phyloP scores from a whole-genome alignment of 805 yeast species.

The Pichia cabralensis region DNA sequence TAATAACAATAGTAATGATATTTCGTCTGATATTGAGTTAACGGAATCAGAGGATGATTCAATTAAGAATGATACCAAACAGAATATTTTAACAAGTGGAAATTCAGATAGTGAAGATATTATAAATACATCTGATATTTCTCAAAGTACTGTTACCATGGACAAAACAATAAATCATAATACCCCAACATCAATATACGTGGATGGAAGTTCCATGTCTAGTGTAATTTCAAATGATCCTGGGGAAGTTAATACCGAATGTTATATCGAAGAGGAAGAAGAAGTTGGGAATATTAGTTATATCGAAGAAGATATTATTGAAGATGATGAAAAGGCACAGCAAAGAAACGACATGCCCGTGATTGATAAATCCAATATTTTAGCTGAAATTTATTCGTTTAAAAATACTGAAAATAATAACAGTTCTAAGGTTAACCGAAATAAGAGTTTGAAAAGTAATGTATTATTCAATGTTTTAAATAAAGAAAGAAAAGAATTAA shows the following conservation, averaged over 20 bases:
- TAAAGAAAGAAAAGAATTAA: no score
- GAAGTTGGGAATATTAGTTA: no score
- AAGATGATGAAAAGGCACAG: background rate
- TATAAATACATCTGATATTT: constrained; percentile 15
- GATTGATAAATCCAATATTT: constrained; percentile 8
- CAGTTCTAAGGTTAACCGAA: no score
- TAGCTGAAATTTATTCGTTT: constrained; percentile 12
- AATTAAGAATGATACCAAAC: background rate
- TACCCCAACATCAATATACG: background rate
- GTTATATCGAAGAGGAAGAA: constrained; percentile 3
- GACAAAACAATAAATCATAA: constrained; percentile 1
- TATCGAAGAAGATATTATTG: background rate
- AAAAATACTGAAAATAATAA: no score
- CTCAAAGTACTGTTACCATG: constrained; percentile 5
- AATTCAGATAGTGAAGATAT: constrained; percentile 22
- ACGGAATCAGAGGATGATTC: constrained; percentile 2
- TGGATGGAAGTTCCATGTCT: background rate
- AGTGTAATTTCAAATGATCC: constrained; percentile 4
- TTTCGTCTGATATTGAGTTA: background rate
- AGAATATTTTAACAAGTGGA: constrained; percentile 19
- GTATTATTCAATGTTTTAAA: no score
- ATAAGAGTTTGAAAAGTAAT: no score
- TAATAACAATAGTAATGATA: background rate
- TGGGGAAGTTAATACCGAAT: constrained; percentile 11
- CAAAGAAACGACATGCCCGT: constrained; percentile 1